Conservation (phyloP, 345 rosid species). For the sweet orange (Citrus sinensis) region DVS_A1.0 CM039168.1:28391001-28391500, state of each 20-base stretch:
- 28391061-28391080: conserved; percentile 53
- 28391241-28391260: conserved; percentile 86
- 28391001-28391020: conserved; percentile 77
- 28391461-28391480: conserved; percentile 67
- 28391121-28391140: conserved; percentile 93
- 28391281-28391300: conserved; percentile 93
- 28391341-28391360: conserved; percentile 81
- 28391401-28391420: conserved; percentile 72
- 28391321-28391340: conserved; percentile 90
- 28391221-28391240: conserved; percentile 85
- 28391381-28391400: conserved; percentile 75
- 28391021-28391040: conserved; percentile 92
- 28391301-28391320: conserved; percentile 96
- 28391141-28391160: conserved; percentile 90
- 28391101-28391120: conserved; percentile 81
- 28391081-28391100: conserved; percentile 70
- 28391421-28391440: conserved; percentile 66
- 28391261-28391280: conserved; percentile 94
- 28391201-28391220: conserved; percentile 91
- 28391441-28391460: conserved; percentile 76
- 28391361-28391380: conserved; percentile 73
- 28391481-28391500: conserved; percentile 64
- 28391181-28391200: conserved; percentile 93
- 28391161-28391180: conserved; percentile 84
- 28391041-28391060: conserved; percentile 75